These are phyloP conservation scores for Wallemia hederae DNA, from an alignment of 1,284 basidiomycete genomes.

Conservation along the genomic window DNA sequence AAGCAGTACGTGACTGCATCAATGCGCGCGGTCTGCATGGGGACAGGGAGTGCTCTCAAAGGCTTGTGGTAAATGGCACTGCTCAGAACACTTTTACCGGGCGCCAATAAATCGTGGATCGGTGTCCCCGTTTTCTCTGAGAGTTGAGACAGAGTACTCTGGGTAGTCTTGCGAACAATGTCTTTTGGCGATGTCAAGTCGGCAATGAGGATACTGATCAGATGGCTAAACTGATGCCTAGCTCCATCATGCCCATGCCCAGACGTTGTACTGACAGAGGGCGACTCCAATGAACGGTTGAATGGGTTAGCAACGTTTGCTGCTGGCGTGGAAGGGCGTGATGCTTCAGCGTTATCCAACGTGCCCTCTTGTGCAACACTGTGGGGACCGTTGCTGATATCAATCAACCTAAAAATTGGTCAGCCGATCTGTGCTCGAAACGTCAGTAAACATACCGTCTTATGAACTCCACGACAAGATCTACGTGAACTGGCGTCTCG, in stretches of 20 bases:
- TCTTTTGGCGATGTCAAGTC: slow-evolving; percentile 70
- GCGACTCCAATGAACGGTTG: neutral
- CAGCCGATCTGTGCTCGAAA: no score
- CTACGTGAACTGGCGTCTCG: slow-evolving; percentile 57
- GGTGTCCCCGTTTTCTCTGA: slow-evolving; percentile 43
- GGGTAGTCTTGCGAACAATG: slow-evolving; percentile 56
- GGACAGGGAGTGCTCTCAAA: slow-evolving; percentile 76
- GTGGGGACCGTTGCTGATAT: slow-evolving; percentile 26
- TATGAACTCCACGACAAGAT: slow-evolving; percentile 49
- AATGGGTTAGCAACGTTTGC: neutral
- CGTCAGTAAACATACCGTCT: slow-evolving; percentile 15
- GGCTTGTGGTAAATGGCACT: slow-evolving; percentile 84
- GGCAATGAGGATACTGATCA: slow-evolving; percentile 61
- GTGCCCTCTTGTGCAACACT: neutral
- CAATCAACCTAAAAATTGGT: slow-evolving; percentile 18
- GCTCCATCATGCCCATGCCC: neutral
- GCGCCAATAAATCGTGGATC: slow-evolving; percentile 46
- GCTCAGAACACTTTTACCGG: slow-evolving; percentile 64
- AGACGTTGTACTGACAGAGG: neutral
- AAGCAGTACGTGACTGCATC: slow-evolving; percentile 87
- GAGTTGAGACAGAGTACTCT: slow-evolving; percentile 51
- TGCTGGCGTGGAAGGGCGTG: neutral
- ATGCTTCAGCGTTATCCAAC: neutral
- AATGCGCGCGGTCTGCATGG: slow-evolving; percentile 93
- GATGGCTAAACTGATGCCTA: slow-evolving; percentile 10